Conservation (phyloP, 2,329 filamentous ascomycete species). For the Mollisia scopiformis region DNA sequence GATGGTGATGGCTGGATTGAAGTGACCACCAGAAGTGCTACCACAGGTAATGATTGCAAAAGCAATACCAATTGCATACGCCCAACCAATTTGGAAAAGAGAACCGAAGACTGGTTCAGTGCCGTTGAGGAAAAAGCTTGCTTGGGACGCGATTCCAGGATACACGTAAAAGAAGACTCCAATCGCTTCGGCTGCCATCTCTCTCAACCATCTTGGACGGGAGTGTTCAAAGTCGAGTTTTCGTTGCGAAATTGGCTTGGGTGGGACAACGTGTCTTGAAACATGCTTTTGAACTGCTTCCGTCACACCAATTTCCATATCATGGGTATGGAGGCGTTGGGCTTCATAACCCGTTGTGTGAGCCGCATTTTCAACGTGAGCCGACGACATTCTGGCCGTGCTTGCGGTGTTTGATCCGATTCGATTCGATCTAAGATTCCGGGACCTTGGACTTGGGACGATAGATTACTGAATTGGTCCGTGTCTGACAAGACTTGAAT, state of each 20-base stretch:
- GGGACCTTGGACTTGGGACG: constrained; percentile 2
- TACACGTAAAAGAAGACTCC: constrained; percentile 61
- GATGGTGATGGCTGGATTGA: constrained; percentile 55
- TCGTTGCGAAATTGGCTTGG: constrained; percentile 54
- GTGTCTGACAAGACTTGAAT: not conserved
- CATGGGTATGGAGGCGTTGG: constrained; percentile 28
- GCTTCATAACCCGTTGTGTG: constrained; percentile 25
- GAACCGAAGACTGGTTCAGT: constrained; percentile 49
- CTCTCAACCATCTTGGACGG: constrained; percentile 55
- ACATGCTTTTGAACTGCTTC: constrained; percentile 55
- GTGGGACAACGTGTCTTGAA: constrained; percentile 50
- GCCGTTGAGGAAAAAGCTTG: constrained; percentile 52
- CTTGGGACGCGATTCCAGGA: constrained; percentile 55
- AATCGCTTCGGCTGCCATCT: constrained; percentile 58
- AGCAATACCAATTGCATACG: constrained; percentile 59
- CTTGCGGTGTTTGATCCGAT: not conserved
- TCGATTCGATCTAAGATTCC: not conserved
- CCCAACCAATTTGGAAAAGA: constrained; percentile 57
- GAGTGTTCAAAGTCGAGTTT: constrained; percentile 57
- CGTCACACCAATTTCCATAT: constrained; percentile 54
- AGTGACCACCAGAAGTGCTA: constrained; percentile 56
- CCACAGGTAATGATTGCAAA: constrained; percentile 62
- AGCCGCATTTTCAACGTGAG: constrained; percentile 23
- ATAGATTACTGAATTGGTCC: not conserved
- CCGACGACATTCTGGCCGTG: constrained; percentile 12